Evolutionary conservation across 78 protist genomes (phyloP).

Genomic region (Dictyostelium discoideum): DNA sequence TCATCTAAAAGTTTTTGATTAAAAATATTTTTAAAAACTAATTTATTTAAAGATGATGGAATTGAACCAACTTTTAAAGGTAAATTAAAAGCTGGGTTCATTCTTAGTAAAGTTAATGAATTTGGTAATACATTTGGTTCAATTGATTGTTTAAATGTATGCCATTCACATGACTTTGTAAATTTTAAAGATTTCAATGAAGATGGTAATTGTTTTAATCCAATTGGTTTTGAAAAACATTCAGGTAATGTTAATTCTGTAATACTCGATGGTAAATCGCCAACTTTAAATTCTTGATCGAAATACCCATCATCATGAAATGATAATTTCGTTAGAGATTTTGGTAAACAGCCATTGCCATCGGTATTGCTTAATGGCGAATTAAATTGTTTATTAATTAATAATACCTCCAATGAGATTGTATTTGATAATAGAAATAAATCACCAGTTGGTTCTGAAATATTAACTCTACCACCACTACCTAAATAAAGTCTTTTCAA

Average conservation of each 20-base stretch:
- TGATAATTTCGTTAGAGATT: not conserved
- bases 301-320: not conserved
- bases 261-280: not conserved
- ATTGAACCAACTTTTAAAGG: not conserved
- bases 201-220: not conserved
- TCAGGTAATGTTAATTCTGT: not conserved
- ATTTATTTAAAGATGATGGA: not conserved
- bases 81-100: not conserved
- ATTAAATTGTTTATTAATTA: not conserved
- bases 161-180: not conserved
- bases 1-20: not conserved
- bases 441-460: not conserved
- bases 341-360: not conserved
- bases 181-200: not conserved
- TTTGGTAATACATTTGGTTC: not conserved
- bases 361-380: not conserved
- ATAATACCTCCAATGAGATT: not conserved
- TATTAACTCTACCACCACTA: not conserved
- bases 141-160: not conserved
- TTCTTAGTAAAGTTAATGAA: not conserved
- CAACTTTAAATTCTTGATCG: not conserved
- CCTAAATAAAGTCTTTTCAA: not conserved
- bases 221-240: not conserved
- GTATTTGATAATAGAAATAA: not conserved
- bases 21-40: not conserved